Percentiles rank a stretch among this genome's conserved stretches.
These are phyloP conservation scores for Leishmania tarentolae DNA, from an alignment of 208 protist species.

Conservation along the genomic window DNA sequence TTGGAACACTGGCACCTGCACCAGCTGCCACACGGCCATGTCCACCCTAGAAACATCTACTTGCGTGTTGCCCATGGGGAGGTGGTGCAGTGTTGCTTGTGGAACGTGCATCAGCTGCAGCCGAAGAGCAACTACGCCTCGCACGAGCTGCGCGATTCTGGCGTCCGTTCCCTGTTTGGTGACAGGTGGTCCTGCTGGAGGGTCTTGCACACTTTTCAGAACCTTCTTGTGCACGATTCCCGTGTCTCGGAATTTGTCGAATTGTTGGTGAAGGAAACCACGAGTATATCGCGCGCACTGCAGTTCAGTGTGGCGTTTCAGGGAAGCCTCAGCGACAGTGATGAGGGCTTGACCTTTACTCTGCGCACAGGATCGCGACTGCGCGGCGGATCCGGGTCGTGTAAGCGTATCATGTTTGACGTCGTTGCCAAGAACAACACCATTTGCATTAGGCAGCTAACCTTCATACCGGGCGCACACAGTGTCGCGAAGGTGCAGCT, in stretches of 20 bases:
- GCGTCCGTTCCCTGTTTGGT: slow-evolving; percentile 44
- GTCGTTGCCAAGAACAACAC: slow-evolving; percentile 74
- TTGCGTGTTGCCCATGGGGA: slow-evolving; percentile 47
- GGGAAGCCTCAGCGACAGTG: slow-evolving; percentile 40
- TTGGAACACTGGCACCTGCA: slow-evolving; percentile 91
- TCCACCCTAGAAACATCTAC: slow-evolving; percentile 76
- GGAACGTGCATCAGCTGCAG: slow-evolving; percentile 53
- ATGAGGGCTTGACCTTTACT: slow-evolving; percentile 54
- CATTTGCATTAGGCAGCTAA: slow-evolving; percentile 69
- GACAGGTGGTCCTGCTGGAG: slow-evolving; percentile 71
- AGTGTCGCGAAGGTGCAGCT: slow-evolving; percentile 60
- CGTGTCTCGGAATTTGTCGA: slow-evolving; percentile 35
- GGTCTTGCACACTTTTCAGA: slow-evolving; percentile 37
- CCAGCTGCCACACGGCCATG: slow-evolving; percentile 64
- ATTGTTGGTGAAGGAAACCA: slow-evolving; percentile 38
- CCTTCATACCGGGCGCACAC: slow-evolving; percentile 84
- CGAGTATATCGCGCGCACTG: slow-evolving; percentile 52
- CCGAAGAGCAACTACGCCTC: slow-evolving; percentile 51
- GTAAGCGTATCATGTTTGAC: slow-evolving; percentile 93
- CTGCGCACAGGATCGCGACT: slow-evolving; percentile 60
- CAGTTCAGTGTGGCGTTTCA: slow-evolving; percentile 58
- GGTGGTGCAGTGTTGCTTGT: slow-evolving; percentile 60
- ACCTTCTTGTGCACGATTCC: slow-evolving; percentile 25
- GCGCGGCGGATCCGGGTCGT: slow-evolving; percentile 69
- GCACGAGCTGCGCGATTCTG: slow-evolving; percentile 41